phyloP scores from a whole-genome alignment of 1,139 yeast genomes.

The Pichia sp. region DNA sequence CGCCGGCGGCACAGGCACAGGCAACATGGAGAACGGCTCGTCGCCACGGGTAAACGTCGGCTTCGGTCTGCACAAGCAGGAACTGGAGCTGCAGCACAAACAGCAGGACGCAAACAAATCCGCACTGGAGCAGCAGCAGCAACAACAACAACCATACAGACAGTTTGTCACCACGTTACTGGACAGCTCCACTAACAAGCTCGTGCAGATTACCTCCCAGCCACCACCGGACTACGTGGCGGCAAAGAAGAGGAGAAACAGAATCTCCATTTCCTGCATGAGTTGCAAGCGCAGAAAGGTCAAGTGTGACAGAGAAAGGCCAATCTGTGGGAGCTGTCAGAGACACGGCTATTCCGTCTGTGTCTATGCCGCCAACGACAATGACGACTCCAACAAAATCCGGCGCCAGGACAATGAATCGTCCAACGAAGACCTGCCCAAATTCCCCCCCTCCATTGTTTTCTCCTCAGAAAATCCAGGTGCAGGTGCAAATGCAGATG shows the following conservation, averaged over 20 bases:
- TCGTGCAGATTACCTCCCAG: conserved; percentile 23
- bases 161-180: conserved; percentile 16
- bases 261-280: conserved; percentile 30
- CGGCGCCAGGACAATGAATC: conserved; percentile 8
- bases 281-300: conserved; percentile 30
- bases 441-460: neutral
- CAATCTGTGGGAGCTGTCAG: conserved; percentile 48
- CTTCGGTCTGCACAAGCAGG: neutral
- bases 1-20: too few relatives aligned
- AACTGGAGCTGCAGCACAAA: neutral
- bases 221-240: conserved; percentile 19
- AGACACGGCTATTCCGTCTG: conserved; percentile 28
- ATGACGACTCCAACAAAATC: conserved; percentile 13
- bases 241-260: conserved; percentile 27
- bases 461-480: neutral
- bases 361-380: conserved; percentile 22
- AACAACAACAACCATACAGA: conserved; percentile 11
- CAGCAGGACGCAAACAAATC: neutral
- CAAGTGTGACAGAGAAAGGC: conserved; percentile 49
- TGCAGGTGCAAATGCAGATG: neutral
- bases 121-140: neutral
- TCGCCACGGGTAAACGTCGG: too few relatives aligned
- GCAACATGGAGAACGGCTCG: too few relatives aligned
- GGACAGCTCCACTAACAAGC: conserved; percentile 19
- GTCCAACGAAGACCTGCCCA: neutral